Conservation (phyloP, 106 monocot genomes). For the Ottelia alismoides region DNA sequence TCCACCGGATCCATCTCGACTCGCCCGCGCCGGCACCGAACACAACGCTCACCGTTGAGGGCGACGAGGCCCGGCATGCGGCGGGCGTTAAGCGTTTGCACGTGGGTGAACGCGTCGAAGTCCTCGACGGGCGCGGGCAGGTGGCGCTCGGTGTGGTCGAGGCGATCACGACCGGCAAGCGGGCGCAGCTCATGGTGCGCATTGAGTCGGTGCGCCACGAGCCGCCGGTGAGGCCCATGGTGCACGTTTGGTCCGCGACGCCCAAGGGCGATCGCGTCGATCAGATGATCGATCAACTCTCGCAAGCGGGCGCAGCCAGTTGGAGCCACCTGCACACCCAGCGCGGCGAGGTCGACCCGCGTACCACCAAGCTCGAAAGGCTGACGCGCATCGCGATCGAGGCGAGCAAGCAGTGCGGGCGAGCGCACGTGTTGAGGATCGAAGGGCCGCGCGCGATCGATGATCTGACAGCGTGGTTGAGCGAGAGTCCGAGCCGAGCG, state of each 20-base stretch:
- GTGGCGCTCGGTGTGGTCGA: neutral
- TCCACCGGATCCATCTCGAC: no score
- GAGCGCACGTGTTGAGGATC: no score
- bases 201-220: neutral
- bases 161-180: no score
- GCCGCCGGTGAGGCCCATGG: no score
- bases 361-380: neutral
- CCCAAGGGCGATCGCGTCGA: neutral
- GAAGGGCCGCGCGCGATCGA: no score
- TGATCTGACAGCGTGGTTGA: neutral
- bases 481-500: neutral
- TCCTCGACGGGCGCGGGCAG: neutral
- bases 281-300: neutral
- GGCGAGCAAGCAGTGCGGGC: no score
- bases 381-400: neutral
- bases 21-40: no score
- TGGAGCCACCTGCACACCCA: neutral
- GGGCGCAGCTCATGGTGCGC: no score
- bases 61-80: conserved; percentile 9
- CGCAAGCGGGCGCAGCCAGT: neutral
- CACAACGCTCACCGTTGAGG: no score
- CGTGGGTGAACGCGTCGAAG: conserved; percentile 11
- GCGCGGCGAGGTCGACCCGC: no score
- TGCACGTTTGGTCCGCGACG: neutral
- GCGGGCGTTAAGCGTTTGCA: conserved; percentile 8